Evolutionary conservation across 192 early-diverging fungal species (phyloP).

Genomic region (Helicostylum pulchrum): DNA sequence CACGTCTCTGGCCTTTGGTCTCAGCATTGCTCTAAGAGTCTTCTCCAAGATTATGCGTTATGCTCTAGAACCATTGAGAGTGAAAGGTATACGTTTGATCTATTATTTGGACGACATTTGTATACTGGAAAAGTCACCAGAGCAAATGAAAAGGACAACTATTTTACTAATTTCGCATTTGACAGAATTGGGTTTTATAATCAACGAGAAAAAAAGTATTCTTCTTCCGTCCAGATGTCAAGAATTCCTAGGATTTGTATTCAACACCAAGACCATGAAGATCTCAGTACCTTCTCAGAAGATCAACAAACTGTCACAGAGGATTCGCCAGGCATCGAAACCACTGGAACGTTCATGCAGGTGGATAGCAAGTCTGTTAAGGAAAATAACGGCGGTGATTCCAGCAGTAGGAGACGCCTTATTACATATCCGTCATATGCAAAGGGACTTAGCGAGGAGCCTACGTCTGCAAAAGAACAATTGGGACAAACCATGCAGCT

Average conservation of each 20-base stretch:
- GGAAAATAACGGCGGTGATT: neutral
- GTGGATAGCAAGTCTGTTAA: neutral
- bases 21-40: neutral
- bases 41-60: conserved; percentile 9
- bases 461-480: neutral
- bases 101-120: conserved; percentile 16
- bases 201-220: neutral
- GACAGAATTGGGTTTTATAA: neutral
- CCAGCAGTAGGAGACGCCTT: neutral
- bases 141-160: neutral
- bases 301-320: neutral
- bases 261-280: neutral
- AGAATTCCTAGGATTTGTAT: neutral
- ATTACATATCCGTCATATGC: conserved; percentile 6
- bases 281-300: neutral
- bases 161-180: neutral
- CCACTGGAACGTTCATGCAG: neutral
- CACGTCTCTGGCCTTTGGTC: conserved; percentile 7
- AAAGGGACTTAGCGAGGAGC: conserved; percentile 1
- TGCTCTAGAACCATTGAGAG: neutral
- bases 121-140: neutral
- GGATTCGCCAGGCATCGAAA: neutral
- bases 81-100: neutral
- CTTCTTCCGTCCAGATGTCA: neutral
- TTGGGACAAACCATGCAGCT: neutral